Evolutionary conservation across 2,329 filamentous ascomycete genomes (phyloP).

Genomic region (Phialophora macrospora): DNA sequence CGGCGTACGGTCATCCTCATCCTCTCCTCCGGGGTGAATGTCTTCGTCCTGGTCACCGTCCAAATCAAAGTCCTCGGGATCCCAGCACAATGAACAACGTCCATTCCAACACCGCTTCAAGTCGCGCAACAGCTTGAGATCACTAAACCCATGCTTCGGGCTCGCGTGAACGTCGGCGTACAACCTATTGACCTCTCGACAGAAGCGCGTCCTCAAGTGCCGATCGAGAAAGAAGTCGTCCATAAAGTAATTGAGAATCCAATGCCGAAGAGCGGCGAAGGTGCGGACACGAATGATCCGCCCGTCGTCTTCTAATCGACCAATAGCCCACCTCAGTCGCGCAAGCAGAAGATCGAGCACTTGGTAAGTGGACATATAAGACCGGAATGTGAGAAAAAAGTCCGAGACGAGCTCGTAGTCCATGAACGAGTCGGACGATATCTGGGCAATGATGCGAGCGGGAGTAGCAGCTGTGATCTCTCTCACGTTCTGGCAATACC

Average conservation of each 20-base stretch:
- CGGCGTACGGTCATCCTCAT: conserved; percentile 50
- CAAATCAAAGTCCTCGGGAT: conserved; percentile 68
- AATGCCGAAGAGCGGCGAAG: conserved; percentile 93
- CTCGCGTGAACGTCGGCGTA: conserved; percentile 59
- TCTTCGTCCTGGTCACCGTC: conserved; percentile 67
- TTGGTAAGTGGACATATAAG: conserved; percentile 77
- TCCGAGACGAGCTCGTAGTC: conserved; percentile 97
- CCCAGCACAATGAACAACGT: conserved; percentile 89
- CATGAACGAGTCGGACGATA: conserved; percentile 92
- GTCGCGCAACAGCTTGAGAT: conserved; percentile 87
- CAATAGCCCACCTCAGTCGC: conserved; percentile 83
- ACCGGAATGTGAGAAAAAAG: conserved; percentile 93
- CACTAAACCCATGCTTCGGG: conserved; percentile 61
- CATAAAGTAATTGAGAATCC: conserved; percentile 96
- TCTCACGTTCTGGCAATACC: conserved; percentile 72
- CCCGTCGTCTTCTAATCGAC: conserved; percentile 78
- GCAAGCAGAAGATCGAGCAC: conserved; percentile 84
- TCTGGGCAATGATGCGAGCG: conserved; percentile 88
- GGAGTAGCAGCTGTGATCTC: conserved; percentile 89
- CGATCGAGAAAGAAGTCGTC: conserved; percentile 88
- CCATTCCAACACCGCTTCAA: conserved; percentile 97
- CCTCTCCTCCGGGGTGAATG: conserved; percentile 76
- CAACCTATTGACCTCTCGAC: conserved; percentile 73
- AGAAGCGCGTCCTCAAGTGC: conserved; percentile 76
- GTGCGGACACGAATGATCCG: conserved; percentile 94